Evolutionary conservation across 2,329 filamentous ascomycete species (phyloP), one percentile per base, ranked within the genome.

Genomic region (Fusarium sp.): DNA sequence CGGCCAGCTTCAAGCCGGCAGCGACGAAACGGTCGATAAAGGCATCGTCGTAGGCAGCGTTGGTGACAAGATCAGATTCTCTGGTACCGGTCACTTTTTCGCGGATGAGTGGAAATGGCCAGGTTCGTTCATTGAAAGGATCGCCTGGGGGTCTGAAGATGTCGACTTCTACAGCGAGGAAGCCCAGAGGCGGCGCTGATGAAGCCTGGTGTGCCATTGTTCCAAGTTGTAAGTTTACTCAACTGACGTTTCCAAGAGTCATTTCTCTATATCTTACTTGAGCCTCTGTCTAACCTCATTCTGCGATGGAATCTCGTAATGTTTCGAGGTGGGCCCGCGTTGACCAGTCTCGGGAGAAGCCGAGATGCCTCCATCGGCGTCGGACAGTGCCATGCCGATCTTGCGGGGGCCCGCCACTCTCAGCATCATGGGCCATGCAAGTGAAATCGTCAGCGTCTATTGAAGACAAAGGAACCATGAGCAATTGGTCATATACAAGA

Each of bases 91-190:
- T 57, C 6, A 76, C 80, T 27, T 67, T 72, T 66, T 81, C 77
- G 23, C 74, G 78, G 37, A 82, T 77, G 7, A 82, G 59, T 1
- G 79, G 79, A 53, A 82, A 82, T 2, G 71, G 68, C 80, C 80
- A 82, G 18, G 79, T 82, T 16, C 56, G 44, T 30, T 76, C 70
- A 48, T 80, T 81, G 58, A 76, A 81, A 4, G 77, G 73, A 60
- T 82, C 80, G 1, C 80, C 79, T 8, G 78, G 75, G 3, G 80
- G 80, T 43, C 79, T 71, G 39, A 75, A 71, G 50, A 82, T 73
- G 59, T 73, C 67, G 50, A 78, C 66, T 18, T 82, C 78, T 4
- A 80, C 70, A 3, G 78, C 75, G 23, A 82, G 76, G 71, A 82
- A 82, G 9, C 78, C 79, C 41, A 79, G 53, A 6, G 78, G 77